phyloP scores from a whole-genome alignment of 495 filamentous ascomycete genomes.

The Eremomyces bilateralis region DNA sequence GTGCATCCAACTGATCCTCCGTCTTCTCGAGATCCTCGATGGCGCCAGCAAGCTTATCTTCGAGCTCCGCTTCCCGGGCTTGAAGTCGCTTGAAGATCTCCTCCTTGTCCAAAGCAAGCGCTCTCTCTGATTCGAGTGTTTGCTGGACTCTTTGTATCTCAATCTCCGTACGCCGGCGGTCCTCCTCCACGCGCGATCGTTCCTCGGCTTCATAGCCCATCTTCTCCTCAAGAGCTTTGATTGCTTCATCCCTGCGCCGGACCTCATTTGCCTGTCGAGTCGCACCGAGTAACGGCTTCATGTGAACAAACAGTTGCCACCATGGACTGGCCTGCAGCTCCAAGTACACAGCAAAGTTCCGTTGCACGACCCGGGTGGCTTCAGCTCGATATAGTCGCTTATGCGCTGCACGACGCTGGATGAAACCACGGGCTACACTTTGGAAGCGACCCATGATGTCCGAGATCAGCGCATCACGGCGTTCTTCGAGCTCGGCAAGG shows the following conservation, averaged over 20 bases:
- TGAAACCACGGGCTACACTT: slow-evolving; percentile 72
- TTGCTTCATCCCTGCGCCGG: slow-evolving; percentile 83
- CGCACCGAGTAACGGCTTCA: slow-evolving; percentile 85
- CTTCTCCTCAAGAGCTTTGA: slow-evolving; percentile 61
- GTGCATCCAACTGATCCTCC: slow-evolving; percentile 77
- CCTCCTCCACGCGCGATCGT: slow-evolving; percentile 70
- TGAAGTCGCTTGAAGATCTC: slow-evolving; percentile 96
- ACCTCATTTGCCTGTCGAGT: slow-evolving; percentile 80
- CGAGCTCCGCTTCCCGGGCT: slow-evolving; percentile 64
- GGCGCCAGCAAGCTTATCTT: slow-evolving; percentile 80
- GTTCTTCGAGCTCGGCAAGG: slow-evolving; percentile 88
- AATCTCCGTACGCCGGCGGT: slow-evolving; percentile 63
- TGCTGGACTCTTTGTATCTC: slow-evolving; percentile 81
- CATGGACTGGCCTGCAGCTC: slow-evolving; percentile 80
- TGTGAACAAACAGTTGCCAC: slow-evolving; percentile 89
- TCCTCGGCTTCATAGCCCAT: slow-evolving; percentile 57
- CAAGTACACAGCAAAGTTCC: slow-evolving; percentile 75
- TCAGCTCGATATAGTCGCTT: slow-evolving; percentile 89
- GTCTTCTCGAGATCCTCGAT: slow-evolving; percentile 85
- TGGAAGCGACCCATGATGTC: slow-evolving; percentile 92
- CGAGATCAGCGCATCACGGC: slow-evolving; percentile 73
- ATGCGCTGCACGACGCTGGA: slow-evolving; percentile 65
- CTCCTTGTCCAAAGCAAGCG: slow-evolving; percentile 88
- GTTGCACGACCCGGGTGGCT: slow-evolving; percentile 82
- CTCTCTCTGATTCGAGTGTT: slow-evolving; percentile 82